Base-by-base conservation (phyloP, 352 stramenopile genomes). In the Pythium utonaiense region DNA sequence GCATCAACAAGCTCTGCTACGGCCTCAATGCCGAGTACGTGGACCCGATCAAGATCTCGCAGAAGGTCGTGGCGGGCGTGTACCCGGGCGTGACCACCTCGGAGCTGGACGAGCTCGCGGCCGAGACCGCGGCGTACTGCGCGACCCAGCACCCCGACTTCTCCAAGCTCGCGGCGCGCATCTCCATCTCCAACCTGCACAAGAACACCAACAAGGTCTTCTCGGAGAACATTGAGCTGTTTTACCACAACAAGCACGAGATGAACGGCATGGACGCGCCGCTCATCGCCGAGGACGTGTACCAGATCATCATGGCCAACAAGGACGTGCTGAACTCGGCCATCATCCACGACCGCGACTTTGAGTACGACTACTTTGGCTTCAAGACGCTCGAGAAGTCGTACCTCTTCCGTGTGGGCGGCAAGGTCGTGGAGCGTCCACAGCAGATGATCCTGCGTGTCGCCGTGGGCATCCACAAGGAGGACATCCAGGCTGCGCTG, bases 371-470 rank as follows among this genome's bases (percentile, higher is more conserved):
- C 69, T 99, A 99, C 75, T 99, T 99, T 79, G 97, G 97, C 30
- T 99, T 99, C 79, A 99, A 99, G 76, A 99, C 97, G 9, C 80
- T 99, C 6, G 96, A 99, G 72, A 89, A 97, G 49, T 91, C 80
- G 13, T 99, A 99, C 68, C 77, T 99, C 16, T 89, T 99, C 50
- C 97, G 96, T 57, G 80, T 99, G 10, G 70, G 98, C 69, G 96
- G 92, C 42, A 89, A 95, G 55, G 96, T 99, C 61, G 86, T 88
- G 34, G 97, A 99, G 74, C 90, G 97, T 5, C 97, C 97, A 2
- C 97, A 99, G 82, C 96, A 99, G 67, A 98, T 99, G 93, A 91
- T 99, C 60, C 98, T 99, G 95, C 95, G 97, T 36, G 97, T 99
- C 27, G 79, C 96, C 1, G 67, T 99, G 1, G 97, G 97, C 36